phyloP scores from a whole-genome alignment of 2,329 filamentous ascomycete species.

The Parafenestella ontariensis region DNA sequence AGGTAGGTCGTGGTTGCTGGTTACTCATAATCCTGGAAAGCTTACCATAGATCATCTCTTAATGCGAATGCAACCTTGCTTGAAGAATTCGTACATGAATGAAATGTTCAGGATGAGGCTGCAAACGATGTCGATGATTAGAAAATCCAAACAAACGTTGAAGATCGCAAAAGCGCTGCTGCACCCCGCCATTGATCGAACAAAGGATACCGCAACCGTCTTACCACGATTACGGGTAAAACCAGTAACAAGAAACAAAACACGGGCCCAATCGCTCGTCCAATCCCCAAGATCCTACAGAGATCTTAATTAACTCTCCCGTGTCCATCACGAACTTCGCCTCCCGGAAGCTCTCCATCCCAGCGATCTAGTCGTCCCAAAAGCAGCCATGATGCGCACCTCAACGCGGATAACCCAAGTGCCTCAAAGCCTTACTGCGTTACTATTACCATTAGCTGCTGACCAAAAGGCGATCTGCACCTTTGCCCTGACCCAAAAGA shows the following conservation, averaged over 20 bases:
- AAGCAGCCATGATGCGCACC: neutral
- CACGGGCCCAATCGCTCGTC: neutral
- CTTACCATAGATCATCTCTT: neutral
- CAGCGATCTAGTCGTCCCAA: neutral
- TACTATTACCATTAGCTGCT: neutral
- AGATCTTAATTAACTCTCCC: neutral
- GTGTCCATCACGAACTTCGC: neutral
- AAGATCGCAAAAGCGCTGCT: neutral
- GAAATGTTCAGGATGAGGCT: neutral
- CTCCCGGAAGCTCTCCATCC: neutral
- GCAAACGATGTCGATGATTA: neutral
- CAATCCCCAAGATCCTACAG: neutral
- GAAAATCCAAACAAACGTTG: no score
- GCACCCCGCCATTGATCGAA: neutral
- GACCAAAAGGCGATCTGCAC: neutral
- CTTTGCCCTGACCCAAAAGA: conserved; percentile 4
- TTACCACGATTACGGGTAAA: neutral
- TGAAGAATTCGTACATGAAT: neutral
- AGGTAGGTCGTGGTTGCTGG: neutral
- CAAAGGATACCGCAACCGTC: neutral
- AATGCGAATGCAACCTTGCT: neutral
- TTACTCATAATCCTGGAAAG: neutral
- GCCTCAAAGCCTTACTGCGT: neutral
- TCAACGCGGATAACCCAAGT: neutral
- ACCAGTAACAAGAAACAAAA: neutral